Evolutionary conservation across 164 flowering plant species (phyloP).

Genomic region (Liriodendron chinense): DNA sequence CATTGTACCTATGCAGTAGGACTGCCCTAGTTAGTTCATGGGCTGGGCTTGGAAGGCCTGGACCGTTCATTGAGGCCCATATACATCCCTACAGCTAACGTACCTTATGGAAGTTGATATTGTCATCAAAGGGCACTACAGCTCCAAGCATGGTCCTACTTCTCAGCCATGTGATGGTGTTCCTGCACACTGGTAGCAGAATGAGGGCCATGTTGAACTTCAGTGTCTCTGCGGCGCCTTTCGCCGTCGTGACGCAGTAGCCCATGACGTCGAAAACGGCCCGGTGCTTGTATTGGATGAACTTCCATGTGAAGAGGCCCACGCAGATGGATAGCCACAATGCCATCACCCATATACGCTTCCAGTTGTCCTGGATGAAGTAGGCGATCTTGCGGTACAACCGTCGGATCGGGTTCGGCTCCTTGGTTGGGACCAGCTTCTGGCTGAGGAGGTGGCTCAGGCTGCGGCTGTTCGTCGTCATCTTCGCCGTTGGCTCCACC

Average conservation of each 20-base stretch:
- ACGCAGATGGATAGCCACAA: slow-evolving; percentile 55
- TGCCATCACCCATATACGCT: slow-evolving; percentile 57
- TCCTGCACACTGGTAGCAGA: slow-evolving; percentile 64
- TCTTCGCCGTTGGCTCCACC: slow-evolving; percentile 20
- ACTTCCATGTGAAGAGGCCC: slow-evolving; percentile 65
- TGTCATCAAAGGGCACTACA: slow-evolving; percentile 68
- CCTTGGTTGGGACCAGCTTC: slow-evolving; percentile 46
- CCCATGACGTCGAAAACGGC: slow-evolving; percentile 71
- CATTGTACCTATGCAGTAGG: too few relatives aligned
- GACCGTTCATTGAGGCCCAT: too few relatives aligned
- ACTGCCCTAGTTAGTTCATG: too few relatives aligned
- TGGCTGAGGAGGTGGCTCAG: slow-evolving; percentile 54
- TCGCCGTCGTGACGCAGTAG: slow-evolving; percentile 59
- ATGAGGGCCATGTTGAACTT: slow-evolving; percentile 82
- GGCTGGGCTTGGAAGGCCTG: too few relatives aligned
- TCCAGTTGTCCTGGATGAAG: slow-evolving; percentile 67
- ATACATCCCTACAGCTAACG: too few relatives aligned
- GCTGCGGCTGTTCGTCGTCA: slow-evolving; percentile 31
- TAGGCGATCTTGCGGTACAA: slow-evolving; percentile 19
- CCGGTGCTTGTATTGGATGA: slow-evolving; percentile 52
- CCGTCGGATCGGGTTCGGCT: slow-evolving; percentile 41
- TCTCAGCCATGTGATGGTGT: slow-evolving; percentile 70
- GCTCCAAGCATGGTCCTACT: slow-evolving; percentile 50
- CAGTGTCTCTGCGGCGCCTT: slow-evolving; percentile 69
- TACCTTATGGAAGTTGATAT: slow-evolving; percentile 80